These are phyloP conservation scores for Neurospora sp. DNA, from an alignment of 495 filamentous ascomycete genomes.

Conservation along the genomic window DNA sequence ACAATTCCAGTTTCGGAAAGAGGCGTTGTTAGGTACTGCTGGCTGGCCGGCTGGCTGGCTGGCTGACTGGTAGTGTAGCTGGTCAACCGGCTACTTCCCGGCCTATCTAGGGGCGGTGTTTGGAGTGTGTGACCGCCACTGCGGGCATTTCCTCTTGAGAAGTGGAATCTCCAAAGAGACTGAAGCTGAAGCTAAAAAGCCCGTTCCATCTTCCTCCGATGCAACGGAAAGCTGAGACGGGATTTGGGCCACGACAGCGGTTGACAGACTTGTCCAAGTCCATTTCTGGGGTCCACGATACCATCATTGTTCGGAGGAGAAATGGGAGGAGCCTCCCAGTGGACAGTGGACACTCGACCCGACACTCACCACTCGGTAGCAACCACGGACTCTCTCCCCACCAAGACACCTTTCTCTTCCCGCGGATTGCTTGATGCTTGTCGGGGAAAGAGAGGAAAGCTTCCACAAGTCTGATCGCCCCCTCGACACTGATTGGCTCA, in stretches of 20 bases:
- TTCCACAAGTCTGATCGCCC: slow-evolving; percentile 24
- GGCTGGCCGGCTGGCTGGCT: background rate
- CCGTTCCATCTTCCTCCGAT: background rate
- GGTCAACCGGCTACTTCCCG: background rate
- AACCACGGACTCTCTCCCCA: background rate
- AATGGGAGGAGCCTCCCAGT: background rate
- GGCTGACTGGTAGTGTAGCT: background rate
- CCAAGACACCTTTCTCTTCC: background rate
- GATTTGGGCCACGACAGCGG: background rate
- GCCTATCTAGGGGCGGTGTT: background rate
- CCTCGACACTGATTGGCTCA: slow-evolving; percentile 17
- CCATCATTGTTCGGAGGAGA: background rate
- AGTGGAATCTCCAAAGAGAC: background rate
- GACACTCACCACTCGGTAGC: background rate
- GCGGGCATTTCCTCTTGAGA: background rate
- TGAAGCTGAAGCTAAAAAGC: background rate
- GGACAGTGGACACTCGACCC: background rate
- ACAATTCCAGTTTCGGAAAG: background rate
- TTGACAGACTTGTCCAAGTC: background rate
- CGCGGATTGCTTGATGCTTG: background rate
- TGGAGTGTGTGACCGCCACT: background rate
- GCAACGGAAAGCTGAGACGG: background rate
- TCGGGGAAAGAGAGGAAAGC: background rate
- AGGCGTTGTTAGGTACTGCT: background rate
- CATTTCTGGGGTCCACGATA: background rate